Conservation (phyloP, 1,284 basidiomycete genomes). For the Ganoderma sinense region DNA sequence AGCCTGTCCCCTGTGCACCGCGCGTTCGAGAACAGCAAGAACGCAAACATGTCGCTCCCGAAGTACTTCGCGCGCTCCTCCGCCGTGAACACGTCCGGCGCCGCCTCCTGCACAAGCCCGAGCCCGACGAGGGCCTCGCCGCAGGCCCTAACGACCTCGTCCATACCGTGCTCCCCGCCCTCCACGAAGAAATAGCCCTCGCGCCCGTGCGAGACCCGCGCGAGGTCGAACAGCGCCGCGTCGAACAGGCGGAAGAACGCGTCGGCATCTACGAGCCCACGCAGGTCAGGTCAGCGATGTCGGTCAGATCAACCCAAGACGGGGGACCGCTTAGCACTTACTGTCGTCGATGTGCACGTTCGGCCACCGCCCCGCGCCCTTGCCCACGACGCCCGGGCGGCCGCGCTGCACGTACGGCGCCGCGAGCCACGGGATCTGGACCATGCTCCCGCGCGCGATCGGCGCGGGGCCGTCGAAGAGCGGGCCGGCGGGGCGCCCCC, state of each 20-base stretch:
- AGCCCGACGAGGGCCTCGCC: slow-evolving; percentile 40
- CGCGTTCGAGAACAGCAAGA: slow-evolving; percentile 50
- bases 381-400: slow-evolving; percentile 43
- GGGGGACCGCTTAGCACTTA: slow-evolving; percentile 20
- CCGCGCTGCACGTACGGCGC: slow-evolving; percentile 39
- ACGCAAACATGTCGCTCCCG: slow-evolving; percentile 25
- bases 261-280: slow-evolving; percentile 21
- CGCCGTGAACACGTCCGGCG: slow-evolving; percentile 37
- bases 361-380: slow-evolving; percentile 40
- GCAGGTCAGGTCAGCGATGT: too few relatives aligned
- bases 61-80: slow-evolving; percentile 39
- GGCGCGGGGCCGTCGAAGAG: slow-evolving; percentile 40
- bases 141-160: slow-evolving; percentile 43
- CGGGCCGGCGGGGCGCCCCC: slow-evolving; percentile 42
- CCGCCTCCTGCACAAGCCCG: slow-evolving; percentile 32
- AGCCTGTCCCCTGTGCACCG: slow-evolving; percentile 47
- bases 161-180: slow-evolving; percentile 47
- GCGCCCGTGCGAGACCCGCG: slow-evolving; percentile 43
- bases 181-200: slow-evolving; percentile 55
- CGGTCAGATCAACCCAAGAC: too few relatives aligned
- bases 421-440: slow-evolving; percentile 44
- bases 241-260: slow-evolving; percentile 28
- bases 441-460: slow-evolving; percentile 45
- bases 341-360: slow-evolving; percentile 44
- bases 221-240: slow-evolving; percentile 18